A percentile compares a stretch with the other conserved stretches of the same genome.
Conservation (phyloP, 768 basidiomycete species). For the Boletus eberwhitei region DNA sequence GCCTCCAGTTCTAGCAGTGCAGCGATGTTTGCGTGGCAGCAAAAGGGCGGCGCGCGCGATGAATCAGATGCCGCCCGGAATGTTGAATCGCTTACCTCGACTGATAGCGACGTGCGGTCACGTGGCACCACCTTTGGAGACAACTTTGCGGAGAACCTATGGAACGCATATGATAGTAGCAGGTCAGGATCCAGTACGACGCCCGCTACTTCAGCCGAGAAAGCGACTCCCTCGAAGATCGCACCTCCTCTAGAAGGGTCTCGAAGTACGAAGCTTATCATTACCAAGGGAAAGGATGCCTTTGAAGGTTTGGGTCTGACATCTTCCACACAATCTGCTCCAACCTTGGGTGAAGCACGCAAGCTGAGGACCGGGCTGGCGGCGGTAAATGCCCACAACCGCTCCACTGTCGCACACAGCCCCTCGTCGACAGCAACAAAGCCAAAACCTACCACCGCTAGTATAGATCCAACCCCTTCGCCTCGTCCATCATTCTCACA, state of each 20-base stretch:
- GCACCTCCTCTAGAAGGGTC: slow-evolving; percentile 29
- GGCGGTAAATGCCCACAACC: slow-evolving; percentile 39
- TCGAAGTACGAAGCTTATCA: slow-evolving; percentile 29
- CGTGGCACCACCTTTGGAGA: slow-evolving; percentile 54
- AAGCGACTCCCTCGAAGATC: slow-evolving; percentile 21
- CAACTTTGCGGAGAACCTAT: slow-evolving; percentile 57
- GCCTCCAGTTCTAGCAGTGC: slow-evolving; percentile 28
- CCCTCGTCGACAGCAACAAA: slow-evolving; percentile 16
- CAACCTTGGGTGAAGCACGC: slow-evolving; percentile 74
- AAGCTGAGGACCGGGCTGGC: slow-evolving; percentile 70
- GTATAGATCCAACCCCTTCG: slow-evolving; percentile 26
- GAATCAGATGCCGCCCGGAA: slow-evolving; percentile 41
- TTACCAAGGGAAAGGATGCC: slow-evolving; percentile 58
- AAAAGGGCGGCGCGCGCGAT: slow-evolving; percentile 18
- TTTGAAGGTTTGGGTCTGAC: slow-evolving; percentile 71
- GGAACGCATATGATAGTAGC: slow-evolving; percentile 45
- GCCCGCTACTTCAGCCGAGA: slow-evolving; percentile 11
- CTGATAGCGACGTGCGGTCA: slow-evolving; percentile 22
- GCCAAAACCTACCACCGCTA: slow-evolving; percentile 17
- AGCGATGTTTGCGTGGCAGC: slow-evolving; percentile 27
- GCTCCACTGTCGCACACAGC: slow-evolving; percentile 8
- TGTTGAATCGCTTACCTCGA: slow-evolving; percentile 27
- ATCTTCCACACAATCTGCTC: slow-evolving; percentile 44
- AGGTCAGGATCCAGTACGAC: slow-evolving; percentile 6
- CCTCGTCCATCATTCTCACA: slow-evolving; percentile 26